A percentile compares a stretch with the other conserved stretches of the same genome.
These are phyloP conservation scores for Rosellinia necatrix DNA, from an alignment of 2,329 filamentous ascomycete species.

Conservation along the genomic window DNA sequence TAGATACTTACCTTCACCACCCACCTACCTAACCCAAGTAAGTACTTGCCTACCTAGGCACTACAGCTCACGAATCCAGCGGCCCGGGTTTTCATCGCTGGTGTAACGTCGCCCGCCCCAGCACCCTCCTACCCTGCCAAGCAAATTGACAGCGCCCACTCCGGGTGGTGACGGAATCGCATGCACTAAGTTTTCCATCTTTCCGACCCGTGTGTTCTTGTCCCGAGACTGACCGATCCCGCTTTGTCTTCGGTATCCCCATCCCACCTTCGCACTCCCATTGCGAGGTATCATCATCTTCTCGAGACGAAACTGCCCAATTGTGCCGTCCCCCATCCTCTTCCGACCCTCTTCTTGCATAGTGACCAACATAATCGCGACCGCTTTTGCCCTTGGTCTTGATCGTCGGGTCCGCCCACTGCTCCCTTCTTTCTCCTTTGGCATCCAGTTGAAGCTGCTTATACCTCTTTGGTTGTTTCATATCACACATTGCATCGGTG, in stretches of 20 bases:
- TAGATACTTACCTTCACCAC: too few species aligned
- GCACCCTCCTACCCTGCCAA: constrained; percentile 13
- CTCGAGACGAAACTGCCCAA: constrained; percentile 13
- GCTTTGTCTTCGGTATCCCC: constrained; percentile 17
- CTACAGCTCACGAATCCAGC: constrained; percentile 15
- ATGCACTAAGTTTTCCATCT: constrained; percentile 32
- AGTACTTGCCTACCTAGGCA: not conserved
- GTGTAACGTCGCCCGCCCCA: constrained; percentile 23
- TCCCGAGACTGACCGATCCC: constrained; percentile 22
- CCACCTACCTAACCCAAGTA: too few species aligned
- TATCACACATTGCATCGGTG: not conserved
- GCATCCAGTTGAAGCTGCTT: constrained; percentile 4
- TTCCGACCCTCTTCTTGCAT: constrained; percentile 2
- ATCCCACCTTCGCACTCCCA: constrained; percentile 3
- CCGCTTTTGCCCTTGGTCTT: not conserved
- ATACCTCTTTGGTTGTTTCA: constrained; percentile 7
- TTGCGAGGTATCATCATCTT: not conserved
- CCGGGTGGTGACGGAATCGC: constrained; percentile 40
- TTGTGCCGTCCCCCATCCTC: constrained; percentile 6
- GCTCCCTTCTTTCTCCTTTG: constrained; percentile 1
- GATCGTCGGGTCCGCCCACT: constrained; percentile 1
- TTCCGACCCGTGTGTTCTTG: constrained; percentile 19
- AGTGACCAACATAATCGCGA: not conserved
- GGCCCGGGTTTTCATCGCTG: constrained; percentile 31
- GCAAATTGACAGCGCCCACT: constrained; percentile 1